Evolutionary conservation across 2,329 filamentous ascomycete species (phyloP), one percentile per base, ranked within the genome.

Genomic region (Mycosphaerella sp.): DNA sequence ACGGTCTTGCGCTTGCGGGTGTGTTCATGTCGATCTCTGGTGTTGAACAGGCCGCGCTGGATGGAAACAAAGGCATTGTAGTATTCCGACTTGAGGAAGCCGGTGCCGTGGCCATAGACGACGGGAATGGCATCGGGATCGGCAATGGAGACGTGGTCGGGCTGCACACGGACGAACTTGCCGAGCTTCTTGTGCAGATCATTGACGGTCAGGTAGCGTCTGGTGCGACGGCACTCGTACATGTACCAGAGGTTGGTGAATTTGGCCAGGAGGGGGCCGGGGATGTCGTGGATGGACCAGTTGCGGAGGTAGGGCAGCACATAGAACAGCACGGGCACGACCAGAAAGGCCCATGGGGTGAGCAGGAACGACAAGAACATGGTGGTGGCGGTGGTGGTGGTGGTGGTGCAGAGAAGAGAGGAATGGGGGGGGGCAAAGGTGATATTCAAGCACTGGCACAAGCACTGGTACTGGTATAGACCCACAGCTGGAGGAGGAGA

Each of bases 11-110:
- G 82, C 79, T 95, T 96, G 59, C 90, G 83, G 0, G 85, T 85
- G 70, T 96, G 90, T 66, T 95, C 88, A 0, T 77, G 76, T 46
- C 91, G 81, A 72, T 91, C 83, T 32, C 91, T 80, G 0, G 90
- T 95, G 71, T 95, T 95, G 81, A 95, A 96, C 10, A 96, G 78
- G 17, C 89, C 89, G 10, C 88, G 82, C 48, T 80, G 81, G 66
- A 95, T 95, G 10, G 87, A 91, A 51, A 95, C 89, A 64, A 95
- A 95, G 47, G 88, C 87, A 65, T 95, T 89, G 64, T 95, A 95
- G 73, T 91, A 95, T 2, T 92, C 84, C 69, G 71, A 73, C 66
- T 78, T 78, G 54, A 77, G 59, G 57, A 77, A 77, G 1, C 76
- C 76, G 53, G 75, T 78, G 8, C 76, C 75, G 58, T 78, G 75